A percentile compares a stretch with the other conserved stretches of the same genome.
These are phyloP conservation scores for Halenospora varia DNA, from an alignment of 495 filamentous ascomycete genomes.

Conservation along the genomic window DNA sequence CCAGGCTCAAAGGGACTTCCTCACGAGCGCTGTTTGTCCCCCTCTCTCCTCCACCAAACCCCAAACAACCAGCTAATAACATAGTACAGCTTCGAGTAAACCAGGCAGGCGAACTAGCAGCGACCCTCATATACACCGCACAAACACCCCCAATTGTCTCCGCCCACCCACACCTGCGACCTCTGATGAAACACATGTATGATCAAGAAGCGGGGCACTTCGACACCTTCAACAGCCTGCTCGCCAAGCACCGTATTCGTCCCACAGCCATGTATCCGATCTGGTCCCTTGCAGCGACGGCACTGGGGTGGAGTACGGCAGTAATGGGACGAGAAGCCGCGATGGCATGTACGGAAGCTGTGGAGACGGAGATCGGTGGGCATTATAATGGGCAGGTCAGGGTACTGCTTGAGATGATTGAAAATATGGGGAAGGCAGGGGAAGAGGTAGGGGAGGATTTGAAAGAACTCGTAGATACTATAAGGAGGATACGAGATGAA, in stretches of 20 bases:
- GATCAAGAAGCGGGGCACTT: constrained; percentile 91
- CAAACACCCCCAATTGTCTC: constrained; percentile 70
- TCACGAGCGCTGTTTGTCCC: constrained; percentile 64
- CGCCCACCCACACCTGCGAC: constrained; percentile 77
- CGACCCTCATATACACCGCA: constrained; percentile 77
- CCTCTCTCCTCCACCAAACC: neutral
- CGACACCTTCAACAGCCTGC: constrained; percentile 73
- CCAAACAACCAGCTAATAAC: neutral
- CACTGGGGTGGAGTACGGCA: constrained; percentile 84
- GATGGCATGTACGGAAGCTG: constrained; percentile 98
- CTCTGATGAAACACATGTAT: constrained; percentile 96
- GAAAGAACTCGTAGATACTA: constrained; percentile 62
- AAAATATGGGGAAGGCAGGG: constrained; percentile 57
- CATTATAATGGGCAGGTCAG: constrained; percentile 95
- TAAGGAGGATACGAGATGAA: constrained; percentile 88
- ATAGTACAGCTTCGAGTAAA: constrained; percentile 63
- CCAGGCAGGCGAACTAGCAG: constrained; percentile 85
- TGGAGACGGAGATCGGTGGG: constrained; percentile 94
- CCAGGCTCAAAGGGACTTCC: constrained; percentile 64
- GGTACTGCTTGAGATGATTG: constrained; percentile 73
- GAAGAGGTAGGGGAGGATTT: constrained; percentile 79
- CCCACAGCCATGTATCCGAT: constrained; percentile 92
- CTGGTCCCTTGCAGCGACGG: constrained; percentile 80
- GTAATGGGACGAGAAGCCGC: constrained; percentile 90
- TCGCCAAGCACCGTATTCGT: constrained; percentile 85